Percentiles rank a stretch among this genome's conserved stretches.
Conservation (phyloP, 176 grass and related monocot genomes). For the Oryza brachyantha region DNA sequence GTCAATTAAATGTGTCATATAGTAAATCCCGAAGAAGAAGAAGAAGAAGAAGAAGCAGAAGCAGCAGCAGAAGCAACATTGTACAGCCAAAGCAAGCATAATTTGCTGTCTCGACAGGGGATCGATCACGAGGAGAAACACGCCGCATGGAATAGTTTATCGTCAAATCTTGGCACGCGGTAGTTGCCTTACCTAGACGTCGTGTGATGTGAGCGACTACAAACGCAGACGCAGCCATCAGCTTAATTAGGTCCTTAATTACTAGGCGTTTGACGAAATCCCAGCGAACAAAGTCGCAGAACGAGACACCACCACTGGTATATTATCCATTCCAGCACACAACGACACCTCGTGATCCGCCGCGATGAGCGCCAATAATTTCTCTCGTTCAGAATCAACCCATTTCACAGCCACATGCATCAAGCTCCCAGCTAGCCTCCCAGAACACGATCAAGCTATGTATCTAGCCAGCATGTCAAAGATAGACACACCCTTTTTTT, state of each 20-base stretch:
- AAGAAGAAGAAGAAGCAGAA: too few species aligned
- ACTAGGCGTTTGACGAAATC: not conserved
- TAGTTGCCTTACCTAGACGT: not conserved
- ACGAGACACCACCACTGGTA: not conserved
- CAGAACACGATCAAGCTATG: not conserved
- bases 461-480: too few species aligned
- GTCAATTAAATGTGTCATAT: too few species aligned
- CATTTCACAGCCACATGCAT: not conserved
- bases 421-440: constrained; percentile 1
- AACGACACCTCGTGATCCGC: not conserved
- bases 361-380: constrained; percentile 23
- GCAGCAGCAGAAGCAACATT: not conserved
- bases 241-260: not conserved
- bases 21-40: too few species aligned
- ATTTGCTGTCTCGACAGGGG: too few species aligned
- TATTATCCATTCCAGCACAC: not conserved
- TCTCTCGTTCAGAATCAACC: not conserved
- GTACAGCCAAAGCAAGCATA: too few species aligned
- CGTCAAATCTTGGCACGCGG: not conserved
- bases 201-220: not conserved
- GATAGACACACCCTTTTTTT: too few species aligned
- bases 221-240: not conserved
- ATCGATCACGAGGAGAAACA: too few species aligned
- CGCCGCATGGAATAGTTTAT: not conserved
- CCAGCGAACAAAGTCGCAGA: not conserved